Conservation (phyloP, 2,329 filamentous ascomycete genomes). For the Apiospora malaysiana region DNA sequence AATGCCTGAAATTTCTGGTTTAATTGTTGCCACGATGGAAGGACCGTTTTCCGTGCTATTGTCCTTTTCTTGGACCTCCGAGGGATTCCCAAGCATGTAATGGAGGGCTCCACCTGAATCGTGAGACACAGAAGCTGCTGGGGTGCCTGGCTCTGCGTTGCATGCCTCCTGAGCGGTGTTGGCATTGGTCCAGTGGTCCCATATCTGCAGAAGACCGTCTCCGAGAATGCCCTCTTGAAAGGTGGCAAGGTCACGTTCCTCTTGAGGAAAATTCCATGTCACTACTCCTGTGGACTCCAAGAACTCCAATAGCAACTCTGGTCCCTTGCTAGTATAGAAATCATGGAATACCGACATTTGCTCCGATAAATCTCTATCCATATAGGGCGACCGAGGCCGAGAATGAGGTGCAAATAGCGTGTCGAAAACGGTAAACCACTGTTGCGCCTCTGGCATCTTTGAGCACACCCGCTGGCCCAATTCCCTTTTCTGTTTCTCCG, state of each 20-base stretch:
- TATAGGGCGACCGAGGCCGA: slow-evolving; percentile 33
- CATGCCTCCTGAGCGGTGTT: neutral
- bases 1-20: neutral
- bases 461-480: slow-evolving; percentile 30
- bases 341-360: slow-evolving; percentile 31
- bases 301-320: slow-evolving; percentile 27
- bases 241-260: slow-evolving; percentile 29
- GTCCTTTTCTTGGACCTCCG: neutral
- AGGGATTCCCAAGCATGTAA: neutral
- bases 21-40: neutral
- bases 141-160: neutral
- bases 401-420: slow-evolving; percentile 32
- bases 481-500: slow-evolving; percentile 32
- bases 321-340: slow-evolving; percentile 28
- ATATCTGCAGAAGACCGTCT: slow-evolving; percentile 29
- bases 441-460: slow-evolving; percentile 32
- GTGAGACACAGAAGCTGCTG: neutral
- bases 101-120: neutral
- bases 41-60: neutral
- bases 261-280: slow-evolving; percentile 23
- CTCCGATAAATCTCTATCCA: slow-evolving; percentile 31
- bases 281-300: slow-evolving; percentile 26
- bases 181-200: slow-evolving; percentile 29
- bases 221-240: slow-evolving; percentile 27
- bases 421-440: slow-evolving; percentile 40